These are phyloP conservation scores for Coffea humblotiana DNA, from an alignment of 305 asterid species.

Conservation along the genomic window DNA sequence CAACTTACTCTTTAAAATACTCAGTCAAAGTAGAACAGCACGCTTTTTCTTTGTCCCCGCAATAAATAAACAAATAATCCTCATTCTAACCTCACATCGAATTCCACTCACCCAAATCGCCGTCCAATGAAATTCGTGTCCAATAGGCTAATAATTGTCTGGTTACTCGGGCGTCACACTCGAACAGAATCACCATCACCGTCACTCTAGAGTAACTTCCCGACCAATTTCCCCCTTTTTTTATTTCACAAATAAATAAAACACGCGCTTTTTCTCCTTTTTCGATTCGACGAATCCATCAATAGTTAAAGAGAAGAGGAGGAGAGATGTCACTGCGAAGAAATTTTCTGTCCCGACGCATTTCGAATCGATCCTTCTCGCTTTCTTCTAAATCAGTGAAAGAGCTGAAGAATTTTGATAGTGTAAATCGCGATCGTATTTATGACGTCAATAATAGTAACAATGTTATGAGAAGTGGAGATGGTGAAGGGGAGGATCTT, in stretches of 20 bases:
- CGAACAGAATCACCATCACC: not conserved
- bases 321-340: conserved; percentile 54
- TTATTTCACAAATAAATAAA: not conserved
- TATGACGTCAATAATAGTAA: not conserved
- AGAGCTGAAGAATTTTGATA: conserved; percentile 35
- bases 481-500: conserved; percentile 21
- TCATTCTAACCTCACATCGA: not conserved
- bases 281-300: conserved; percentile 3
- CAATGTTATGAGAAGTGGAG: conserved; percentile 8
- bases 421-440: conserved; percentile 10
- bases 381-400: conserved; percentile 53
- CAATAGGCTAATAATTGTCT: not conserved
- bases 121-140: not conserved
- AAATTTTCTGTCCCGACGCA: conserved; percentile 73
- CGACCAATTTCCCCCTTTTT: not conserved
- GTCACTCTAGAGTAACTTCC: not conserved
- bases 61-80: not conserved
- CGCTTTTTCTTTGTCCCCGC: not conserved
- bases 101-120: not conserved
- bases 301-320: not conserved
- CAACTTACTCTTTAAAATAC: not conserved
- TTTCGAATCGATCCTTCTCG: conserved; percentile 57
- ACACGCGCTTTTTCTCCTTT: conserved; percentile 7
- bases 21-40: not conserved
- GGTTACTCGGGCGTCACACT: conserved; percentile 7